Evolutionary conservation across 2,329 filamentous ascomycete species (phyloP), one percentile per base, ranked within the genome.

Genomic region (Diplodia mutila): DNA sequence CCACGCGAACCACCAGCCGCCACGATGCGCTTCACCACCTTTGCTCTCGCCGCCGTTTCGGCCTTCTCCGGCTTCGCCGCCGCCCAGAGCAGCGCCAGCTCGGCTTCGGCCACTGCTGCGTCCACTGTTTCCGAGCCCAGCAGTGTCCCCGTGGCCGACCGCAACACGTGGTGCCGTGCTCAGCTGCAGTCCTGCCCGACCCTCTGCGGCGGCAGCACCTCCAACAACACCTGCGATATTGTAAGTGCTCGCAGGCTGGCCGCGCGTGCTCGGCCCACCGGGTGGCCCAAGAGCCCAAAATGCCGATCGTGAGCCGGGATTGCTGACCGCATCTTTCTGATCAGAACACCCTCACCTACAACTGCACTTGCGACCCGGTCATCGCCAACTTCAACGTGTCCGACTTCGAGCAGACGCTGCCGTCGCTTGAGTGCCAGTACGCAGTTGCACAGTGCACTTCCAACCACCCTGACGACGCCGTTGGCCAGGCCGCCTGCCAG

Each of bases 151-250:
- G n/a, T 72, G 2, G 65, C 74, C 51, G 71, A 75, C 27, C 79
- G 79, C 70, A 71, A 77, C 74, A 71, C 79, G 67, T 90, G 87
- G 87, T 91, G 89, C 75, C 76, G 78, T 65, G 86, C 82, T 70
- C 81, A 90, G 79, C 78, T 79, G 69, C 87, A 87, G 78, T 84
- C 83, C 53, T 91, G 89, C 80, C 86, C 85, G 18, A 75, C 83
- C 68, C 82, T 90, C 70, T 91, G 89, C 79, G 82, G 82, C 69
- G 82, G 83, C 70, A 74, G 76, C 70, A 78, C 81, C 71, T 78
- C 75, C 69, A 73, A 74, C 70, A 89, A 89, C 80, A 77, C 74
- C 59, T 91, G 89, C 76, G 81, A 87, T 70, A 53, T 79, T 42
- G 88, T 90, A 83, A 75, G 86, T 79, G 18, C 9, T 42, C 27